Conservation (phyloP, 345 rosid genomes). For the Hibiscus syriacus region DNA sequence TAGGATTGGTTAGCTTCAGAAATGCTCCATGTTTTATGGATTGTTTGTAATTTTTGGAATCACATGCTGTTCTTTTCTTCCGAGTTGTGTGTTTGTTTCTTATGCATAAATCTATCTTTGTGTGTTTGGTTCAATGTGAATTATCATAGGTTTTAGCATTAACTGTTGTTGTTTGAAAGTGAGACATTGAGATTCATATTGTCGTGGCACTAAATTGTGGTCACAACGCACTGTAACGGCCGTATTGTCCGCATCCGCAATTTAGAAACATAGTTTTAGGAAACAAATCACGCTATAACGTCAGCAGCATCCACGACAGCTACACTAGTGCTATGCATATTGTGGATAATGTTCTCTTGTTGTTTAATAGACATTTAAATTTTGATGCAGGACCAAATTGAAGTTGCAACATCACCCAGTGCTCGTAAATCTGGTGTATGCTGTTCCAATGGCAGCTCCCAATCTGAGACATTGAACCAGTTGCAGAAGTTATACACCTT, state of each 20-base stretch:
- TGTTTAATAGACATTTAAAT: background rate
- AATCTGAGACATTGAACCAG: background rate
- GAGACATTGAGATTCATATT: background rate
- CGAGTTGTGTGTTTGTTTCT: background rate
- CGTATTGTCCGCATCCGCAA: too few relatives aligned
- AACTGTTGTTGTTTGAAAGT: background rate
- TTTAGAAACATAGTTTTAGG: too few relatives aligned
- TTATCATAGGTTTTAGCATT: background rate
- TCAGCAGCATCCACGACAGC: too few relatives aligned
- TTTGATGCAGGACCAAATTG: constrained; percentile 13
- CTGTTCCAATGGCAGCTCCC: background rate
- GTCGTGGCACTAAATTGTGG: too few relatives aligned
- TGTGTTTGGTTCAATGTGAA: background rate
- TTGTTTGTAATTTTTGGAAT: background rate
- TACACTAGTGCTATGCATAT: too few relatives aligned
- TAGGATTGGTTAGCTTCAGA: too few relatives aligned
- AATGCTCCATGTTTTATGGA: background rate
- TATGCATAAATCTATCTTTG: background rate
- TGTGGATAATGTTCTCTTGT: background rate
- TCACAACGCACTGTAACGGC: too few relatives aligned
- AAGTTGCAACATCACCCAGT: background rate
- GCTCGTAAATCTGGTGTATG: background rate
- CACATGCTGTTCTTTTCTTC: background rate
- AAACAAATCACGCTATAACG: too few relatives aligned
- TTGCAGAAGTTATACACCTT: constrained; percentile 2